phyloP scores from a whole-genome alignment of 257 asterid genomes.

The Knoxia roxburghii region DNA sequence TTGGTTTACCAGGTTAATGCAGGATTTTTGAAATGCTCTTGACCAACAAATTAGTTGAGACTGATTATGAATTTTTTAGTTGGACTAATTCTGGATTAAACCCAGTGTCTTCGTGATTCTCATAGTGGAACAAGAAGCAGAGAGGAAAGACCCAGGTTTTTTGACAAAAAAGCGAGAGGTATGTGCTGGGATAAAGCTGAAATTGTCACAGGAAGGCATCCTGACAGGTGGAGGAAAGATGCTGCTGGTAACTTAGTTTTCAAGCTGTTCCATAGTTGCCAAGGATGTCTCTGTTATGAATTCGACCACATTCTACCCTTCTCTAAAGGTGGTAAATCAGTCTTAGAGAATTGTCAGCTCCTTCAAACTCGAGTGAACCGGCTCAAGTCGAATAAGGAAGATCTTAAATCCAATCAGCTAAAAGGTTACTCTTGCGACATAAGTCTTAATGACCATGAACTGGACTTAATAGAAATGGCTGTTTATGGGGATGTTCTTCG shows the following conservation, averaged over 20 bases:
- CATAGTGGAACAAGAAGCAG: conserved; percentile 22
- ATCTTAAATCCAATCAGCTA: conserved; percentile 34
- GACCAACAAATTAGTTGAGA: neutral
- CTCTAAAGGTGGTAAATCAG: conserved; percentile 69
- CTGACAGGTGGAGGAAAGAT: conserved; percentile 81
- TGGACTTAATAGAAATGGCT: conserved; percentile 66
- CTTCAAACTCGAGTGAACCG: conserved; percentile 87
- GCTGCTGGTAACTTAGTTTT: conserved; percentile 75
- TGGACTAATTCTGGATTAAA: conserved; percentile 5
- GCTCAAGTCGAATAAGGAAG: conserved; percentile 56
- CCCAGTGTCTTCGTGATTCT: conserved; percentile 27
- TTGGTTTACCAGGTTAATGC: neutral
- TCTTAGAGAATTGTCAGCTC: conserved; percentile 69
- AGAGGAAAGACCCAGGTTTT: conserved; percentile 52
- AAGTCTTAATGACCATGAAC: conserved; percentile 46
- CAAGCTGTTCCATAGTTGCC: conserved; percentile 59
- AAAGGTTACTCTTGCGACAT: conserved; percentile 70
- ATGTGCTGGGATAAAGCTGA: conserved; percentile 74
- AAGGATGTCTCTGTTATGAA: conserved; percentile 76
- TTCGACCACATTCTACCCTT: conserved; percentile 71
- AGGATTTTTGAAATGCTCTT: conserved; percentile 1
- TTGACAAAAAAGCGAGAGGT: conserved; percentile 46
- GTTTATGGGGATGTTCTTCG: conserved; percentile 59
- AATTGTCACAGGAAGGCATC: conserved; percentile 60
- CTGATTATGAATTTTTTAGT: neutral